Evolutionary conservation across 352 stramenopile species (phyloP), one percentile per base, ranked within the genome.

Genomic region (Phytopythium oedochilum): DNA sequence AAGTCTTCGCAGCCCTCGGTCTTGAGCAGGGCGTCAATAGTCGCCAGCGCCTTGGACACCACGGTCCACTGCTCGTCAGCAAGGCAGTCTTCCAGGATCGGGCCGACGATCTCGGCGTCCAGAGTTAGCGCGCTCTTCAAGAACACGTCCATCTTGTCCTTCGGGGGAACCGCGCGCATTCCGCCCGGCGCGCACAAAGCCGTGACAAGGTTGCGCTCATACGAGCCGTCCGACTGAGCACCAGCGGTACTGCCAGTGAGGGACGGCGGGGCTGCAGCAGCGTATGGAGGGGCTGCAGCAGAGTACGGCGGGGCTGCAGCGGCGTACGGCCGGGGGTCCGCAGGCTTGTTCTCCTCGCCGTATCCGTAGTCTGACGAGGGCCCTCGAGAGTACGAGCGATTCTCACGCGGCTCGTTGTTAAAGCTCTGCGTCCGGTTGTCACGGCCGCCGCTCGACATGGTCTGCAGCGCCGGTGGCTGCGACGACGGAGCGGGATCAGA

Each of bases 121-220:
- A 98, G 73, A 25, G 86, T 97, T 59, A 94, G 65, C 6, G 96
- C 83, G 20, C 83, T 89, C 61, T 94, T 86, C 48, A 96, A 69
- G 66, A 98, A 98, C 28, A 83, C 80, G 31, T 92, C 87, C 40
- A 98, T 78, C 70, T 98, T 98, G 57, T 98, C 92, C 55, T 92
- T 92, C 22, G 94, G 94, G 39, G 94, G 94, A 22, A 97, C 90
- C 32, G 94, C 88, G 59, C 96, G 96, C 89, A 98, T 97, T 25
- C 94, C 94, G 39, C 92, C 94, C 9, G 92, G 91, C 11, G 92
- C 89, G 67, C 92, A 98, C 28, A 98, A 61, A 36, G 95, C 89
- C 6, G 80, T 78, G 50, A 98, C 89, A 28, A 98, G 71, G 59
- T 96, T 96, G 38, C 89, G 89, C 68, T 98, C 94, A 61, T 98